Evolutionary conservation across 805 yeast genomes (phyloP).

Genomic region (Starmerella powellii): DNA sequence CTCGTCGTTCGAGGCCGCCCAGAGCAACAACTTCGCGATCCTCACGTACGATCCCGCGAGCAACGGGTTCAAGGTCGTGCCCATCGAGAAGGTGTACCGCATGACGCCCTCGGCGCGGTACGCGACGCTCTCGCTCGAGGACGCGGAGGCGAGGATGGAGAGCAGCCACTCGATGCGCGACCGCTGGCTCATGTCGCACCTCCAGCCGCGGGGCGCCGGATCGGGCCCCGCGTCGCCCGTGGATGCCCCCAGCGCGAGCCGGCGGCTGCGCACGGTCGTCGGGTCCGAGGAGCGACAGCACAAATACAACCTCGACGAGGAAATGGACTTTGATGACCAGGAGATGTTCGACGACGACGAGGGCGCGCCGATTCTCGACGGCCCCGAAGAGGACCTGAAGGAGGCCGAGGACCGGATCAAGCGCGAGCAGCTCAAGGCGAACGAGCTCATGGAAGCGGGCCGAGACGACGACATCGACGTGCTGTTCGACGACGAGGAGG

Average conservation of each 20-base stretch:
- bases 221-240: not conserved
- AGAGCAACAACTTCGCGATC: conserved; percentile 73
- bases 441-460: conserved; percentile 62
- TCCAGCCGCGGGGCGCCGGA: conserved; percentile 17
- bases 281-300: conserved; percentile 33
- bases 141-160: conserved; percentile 91
- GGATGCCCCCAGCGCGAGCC: not conserved
- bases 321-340: conserved; percentile 63
- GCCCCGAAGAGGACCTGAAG: conserved; percentile 87
- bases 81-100: conserved; percentile 85
- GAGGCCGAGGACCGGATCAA: conserved; percentile 53
- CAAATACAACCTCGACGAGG: conserved; percentile 58
- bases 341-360: conserved; percentile 98
- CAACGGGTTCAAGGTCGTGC: conserved; percentile 84
- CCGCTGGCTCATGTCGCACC: conserved; percentile 89
- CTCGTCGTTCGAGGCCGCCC: conserved; percentile 87
- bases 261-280: conserved; percentile 25
- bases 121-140: conserved; percentile 87
- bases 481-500: conserved; percentile 57
- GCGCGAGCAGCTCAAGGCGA: conserved; percentile 30
- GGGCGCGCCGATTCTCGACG: conserved; percentile 95
- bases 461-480: conserved; percentile 48
- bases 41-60: conserved; percentile 57
- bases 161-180: conserved; percentile 57
- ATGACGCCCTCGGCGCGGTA: conserved; percentile 89